These are phyloP conservation scores for Pisolithus marmoratus DNA, from an alignment of 768 basidiomycete genomes.

Conservation along the genomic window DNA sequence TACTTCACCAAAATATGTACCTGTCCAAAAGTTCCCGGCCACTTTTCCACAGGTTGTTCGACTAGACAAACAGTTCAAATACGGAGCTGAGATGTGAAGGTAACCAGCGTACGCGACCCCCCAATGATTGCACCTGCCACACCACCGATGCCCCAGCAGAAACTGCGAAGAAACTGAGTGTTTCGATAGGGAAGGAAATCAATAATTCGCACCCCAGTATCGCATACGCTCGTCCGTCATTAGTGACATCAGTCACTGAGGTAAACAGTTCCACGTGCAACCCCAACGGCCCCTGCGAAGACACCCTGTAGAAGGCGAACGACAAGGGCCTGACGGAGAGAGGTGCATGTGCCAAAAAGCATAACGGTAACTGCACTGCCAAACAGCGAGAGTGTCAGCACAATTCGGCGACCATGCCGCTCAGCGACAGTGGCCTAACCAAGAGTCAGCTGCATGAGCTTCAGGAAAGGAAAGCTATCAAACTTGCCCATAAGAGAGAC, in stretches of 20 bases:
- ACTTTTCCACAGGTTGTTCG: constrained; percentile 81
- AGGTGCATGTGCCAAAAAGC: constrained; percentile 71
- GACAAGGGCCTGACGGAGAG: constrained; percentile 73
- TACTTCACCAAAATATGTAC: constrained; percentile 66
- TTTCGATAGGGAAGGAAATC: neutral
- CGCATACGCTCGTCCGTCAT: constrained; percentile 93
- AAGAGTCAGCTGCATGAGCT: neutral
- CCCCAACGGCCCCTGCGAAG: constrained; percentile 92
- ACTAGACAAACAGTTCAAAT: constrained; percentile 39
- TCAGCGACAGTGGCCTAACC: constrained; percentile 85
- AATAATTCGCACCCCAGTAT: constrained; percentile 62
- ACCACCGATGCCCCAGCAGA: constrained; percentile 97
- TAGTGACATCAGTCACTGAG: constrained; percentile 83
- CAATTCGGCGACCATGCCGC: constrained; percentile 80
- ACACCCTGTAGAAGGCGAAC: constrained; percentile 88
- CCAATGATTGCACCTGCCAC: constrained; percentile 85
- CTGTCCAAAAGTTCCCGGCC: constrained; percentile 68
- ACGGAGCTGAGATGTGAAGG: neutral
- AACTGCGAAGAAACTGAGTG: constrained; percentile 38
- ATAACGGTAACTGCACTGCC: constrained; percentile 79
- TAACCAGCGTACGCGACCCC: constrained; percentile 58
- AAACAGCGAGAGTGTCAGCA: constrained; percentile 78
- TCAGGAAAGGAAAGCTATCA: constrained; percentile 4
- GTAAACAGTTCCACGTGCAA: constrained; percentile 85
- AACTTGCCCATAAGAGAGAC: constrained; percentile 80